Percentiles rank a stretch among this genome's conserved stretches.
Conservation (phyloP, 352 stramenopile species). For the Phytophthora sp. region DNA sequence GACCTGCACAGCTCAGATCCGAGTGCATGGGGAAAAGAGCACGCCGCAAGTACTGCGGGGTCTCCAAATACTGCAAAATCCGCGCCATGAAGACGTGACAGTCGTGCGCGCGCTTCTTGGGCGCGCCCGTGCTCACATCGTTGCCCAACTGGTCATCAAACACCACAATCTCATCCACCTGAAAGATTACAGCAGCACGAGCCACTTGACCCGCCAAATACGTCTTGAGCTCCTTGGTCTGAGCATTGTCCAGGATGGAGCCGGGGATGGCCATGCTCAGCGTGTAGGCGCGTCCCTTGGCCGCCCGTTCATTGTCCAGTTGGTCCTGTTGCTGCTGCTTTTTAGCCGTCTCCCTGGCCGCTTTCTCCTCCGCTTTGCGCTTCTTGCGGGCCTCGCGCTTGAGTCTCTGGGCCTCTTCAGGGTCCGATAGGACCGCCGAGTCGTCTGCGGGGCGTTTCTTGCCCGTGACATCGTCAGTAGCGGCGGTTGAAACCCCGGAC, state of each 20-base stretch:
- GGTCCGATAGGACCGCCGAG: slow-evolving; percentile 6
- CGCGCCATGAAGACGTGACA: slow-evolving; percentile 88
- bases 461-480: slow-evolving; percentile 6
- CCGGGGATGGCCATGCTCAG: slow-evolving; percentile 97
- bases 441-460: slow-evolving; percentile 25
- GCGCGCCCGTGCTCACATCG: slow-evolving; percentile 46
- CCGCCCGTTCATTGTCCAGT: slow-evolving; percentile 42
- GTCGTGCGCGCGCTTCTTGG: slow-evolving; percentile 67
- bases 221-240: slow-evolving; percentile 97
- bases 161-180: slow-evolving; percentile 98
- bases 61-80: slow-evolving; percentile 98
- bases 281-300: slow-evolving; percentile 88
- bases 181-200: slow-evolving; percentile 96
- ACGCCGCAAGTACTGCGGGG: slow-evolving; percentile 97
- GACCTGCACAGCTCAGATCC: slow-evolving; percentile 96
- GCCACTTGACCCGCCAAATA: slow-evolving; percentile 97
- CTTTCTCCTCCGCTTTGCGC: slow-evolving; percentile 66
- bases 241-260: slow-evolving; percentile 97
- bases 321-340: slow-evolving; percentile 44
- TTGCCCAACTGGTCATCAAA: slow-evolving; percentile 95
- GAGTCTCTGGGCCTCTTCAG: slow-evolving; percentile 32
- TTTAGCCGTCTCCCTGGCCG: slow-evolving; percentile 42
- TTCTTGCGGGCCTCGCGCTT: slow-evolving; percentile 81
- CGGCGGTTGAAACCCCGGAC: background rate
- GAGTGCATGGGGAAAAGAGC: slow-evolving; percentile 97